These are phyloP conservation scores for Neoboletus brunneissimus DNA, from an alignment of 768 basidiomycete genomes.

Conservation along the genomic window DNA sequence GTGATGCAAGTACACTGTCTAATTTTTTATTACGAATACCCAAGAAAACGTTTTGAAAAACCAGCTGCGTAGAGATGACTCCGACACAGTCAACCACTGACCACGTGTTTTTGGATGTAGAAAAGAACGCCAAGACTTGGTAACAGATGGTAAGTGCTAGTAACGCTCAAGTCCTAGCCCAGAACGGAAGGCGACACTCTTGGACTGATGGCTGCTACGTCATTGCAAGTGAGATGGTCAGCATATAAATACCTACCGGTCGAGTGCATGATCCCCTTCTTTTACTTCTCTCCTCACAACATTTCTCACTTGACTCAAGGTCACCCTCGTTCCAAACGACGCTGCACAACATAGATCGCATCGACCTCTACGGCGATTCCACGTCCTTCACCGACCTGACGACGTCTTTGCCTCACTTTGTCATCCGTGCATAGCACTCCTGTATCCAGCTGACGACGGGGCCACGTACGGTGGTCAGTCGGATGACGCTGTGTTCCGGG, in stretches of 20 bases:
- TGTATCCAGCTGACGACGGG: constrained; percentile 1
- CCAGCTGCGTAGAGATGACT: neutral
- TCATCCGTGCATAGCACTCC: constrained; percentile 12
- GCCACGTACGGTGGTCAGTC: neutral
- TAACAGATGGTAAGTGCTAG: too few relatives aligned
- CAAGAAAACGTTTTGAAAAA: neutral
- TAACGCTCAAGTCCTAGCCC: too few relatives aligned
- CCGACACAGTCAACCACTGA: neutral
- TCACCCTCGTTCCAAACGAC: too few relatives aligned
- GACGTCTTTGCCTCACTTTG: neutral
- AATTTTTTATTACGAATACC: neutral
- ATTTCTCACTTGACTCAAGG: too few relatives aligned
- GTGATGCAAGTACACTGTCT: neutral
- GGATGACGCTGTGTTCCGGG: constrained; percentile 5
- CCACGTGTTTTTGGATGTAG: neutral
- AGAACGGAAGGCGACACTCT: neutral
- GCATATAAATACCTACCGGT: neutral
- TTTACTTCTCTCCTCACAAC: too few relatives aligned
- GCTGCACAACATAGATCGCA: neutral
- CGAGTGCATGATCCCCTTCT: too few relatives aligned
- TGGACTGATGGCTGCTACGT: neutral
- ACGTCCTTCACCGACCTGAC: neutral
- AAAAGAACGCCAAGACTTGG: neutral
- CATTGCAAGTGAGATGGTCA: neutral
- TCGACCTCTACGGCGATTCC: neutral